Evolutionary conservation across 2,329 filamentous ascomycete genomes (phyloP).

Genomic region (Furcasterigmium sp.): DNA sequence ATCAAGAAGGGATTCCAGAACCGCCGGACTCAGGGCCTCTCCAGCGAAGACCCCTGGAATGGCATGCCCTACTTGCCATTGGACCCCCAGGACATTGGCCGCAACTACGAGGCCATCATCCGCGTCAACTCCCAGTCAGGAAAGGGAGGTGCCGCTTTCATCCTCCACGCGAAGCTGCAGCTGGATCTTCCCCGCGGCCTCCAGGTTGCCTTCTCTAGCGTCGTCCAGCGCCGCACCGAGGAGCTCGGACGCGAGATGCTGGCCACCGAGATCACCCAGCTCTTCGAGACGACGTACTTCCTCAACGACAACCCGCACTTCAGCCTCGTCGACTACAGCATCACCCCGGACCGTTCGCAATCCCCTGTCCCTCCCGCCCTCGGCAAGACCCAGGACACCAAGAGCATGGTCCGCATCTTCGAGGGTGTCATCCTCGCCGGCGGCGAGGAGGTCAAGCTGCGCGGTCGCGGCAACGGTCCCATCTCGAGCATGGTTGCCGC

Average conservation of each 20-base stretch:
- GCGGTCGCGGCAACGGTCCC: constrained; percentile 81
- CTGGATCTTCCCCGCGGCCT: constrained; percentile 90
- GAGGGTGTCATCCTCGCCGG: constrained; percentile 81
- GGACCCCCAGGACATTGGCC: constrained; percentile 87
- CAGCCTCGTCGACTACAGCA: constrained; percentile 84
- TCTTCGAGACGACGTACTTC: constrained; percentile 89
- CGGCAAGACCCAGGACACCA: constrained; percentile 70
- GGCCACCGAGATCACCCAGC: constrained; percentile 72
- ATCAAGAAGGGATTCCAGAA: constrained; percentile 87
- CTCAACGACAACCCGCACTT: constrained; percentile 81
- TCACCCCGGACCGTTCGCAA: constrained; percentile 73
- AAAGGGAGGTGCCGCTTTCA: constrained; percentile 92
- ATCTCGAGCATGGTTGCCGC: constrained; percentile 85
- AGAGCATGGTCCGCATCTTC: constrained; percentile 76
- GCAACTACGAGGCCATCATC: constrained; percentile 97
- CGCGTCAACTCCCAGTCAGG: constrained; percentile 95
- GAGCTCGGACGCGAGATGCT: constrained; percentile 76
- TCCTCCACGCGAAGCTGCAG: constrained; percentile 82
- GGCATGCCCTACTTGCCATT: constrained; percentile 75
- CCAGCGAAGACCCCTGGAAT: constrained; percentile 67
- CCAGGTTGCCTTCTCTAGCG: constrained; percentile 83
- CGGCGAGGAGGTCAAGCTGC: constrained; percentile 70
- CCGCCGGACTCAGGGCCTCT: constrained; percentile 56
- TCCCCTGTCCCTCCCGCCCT: constrained; percentile 65
- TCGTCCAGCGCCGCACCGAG: constrained; percentile 81